Evolutionary conservation across 352 stramenopile species (phyloP), one percentile per base, ranked within the genome.

Genomic region (Pythium sp.): DNA sequence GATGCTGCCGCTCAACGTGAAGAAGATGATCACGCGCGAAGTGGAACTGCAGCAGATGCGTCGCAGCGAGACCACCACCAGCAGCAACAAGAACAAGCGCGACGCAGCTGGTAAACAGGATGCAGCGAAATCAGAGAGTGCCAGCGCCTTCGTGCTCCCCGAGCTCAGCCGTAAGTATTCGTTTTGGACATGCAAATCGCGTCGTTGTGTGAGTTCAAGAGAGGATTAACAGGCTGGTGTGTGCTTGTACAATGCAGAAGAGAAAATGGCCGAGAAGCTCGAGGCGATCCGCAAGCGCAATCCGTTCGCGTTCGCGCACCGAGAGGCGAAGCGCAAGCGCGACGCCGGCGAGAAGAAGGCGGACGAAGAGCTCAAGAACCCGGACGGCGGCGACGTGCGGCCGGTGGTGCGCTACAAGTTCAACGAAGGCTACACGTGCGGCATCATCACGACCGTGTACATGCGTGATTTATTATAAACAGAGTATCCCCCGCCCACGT

Each of bases 351-450:
- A 76, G n/a, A 78, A 88, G 47, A 66, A 80, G 46, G 71, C 79
- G 60, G 70, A 79, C 22, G 69, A 79, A 51, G 64, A 64, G 22
- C 65, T 64, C 22, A 62, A 70, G 8, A 36, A 30, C 22, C 65
- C 65, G 32, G 70, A 47, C 36, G 46, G 61, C 38, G 64, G 36
- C 14, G 65, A 78, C 51, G 46, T 64, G 12, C 73, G 86, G n/a
- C 69, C 73, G 2, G 69, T 77, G 30, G 84, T 97, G 63, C 84
- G 82, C 32, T 97, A 92, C 76, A 93, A 94, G 69, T 97, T 93
- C 65, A 95, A 97, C 60, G 88, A 97, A 78, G 91, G 91, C 47
- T 96, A 94, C 75, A 96, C 87, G 30, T 91, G 89, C 71, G 90
- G 90, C 69, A 96, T 97, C 64, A 94, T 94, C 74, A 93, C 89